phyloP scores from a whole-genome alignment of 805 yeast species.

The Torulaspora delbrueckii region DNA sequence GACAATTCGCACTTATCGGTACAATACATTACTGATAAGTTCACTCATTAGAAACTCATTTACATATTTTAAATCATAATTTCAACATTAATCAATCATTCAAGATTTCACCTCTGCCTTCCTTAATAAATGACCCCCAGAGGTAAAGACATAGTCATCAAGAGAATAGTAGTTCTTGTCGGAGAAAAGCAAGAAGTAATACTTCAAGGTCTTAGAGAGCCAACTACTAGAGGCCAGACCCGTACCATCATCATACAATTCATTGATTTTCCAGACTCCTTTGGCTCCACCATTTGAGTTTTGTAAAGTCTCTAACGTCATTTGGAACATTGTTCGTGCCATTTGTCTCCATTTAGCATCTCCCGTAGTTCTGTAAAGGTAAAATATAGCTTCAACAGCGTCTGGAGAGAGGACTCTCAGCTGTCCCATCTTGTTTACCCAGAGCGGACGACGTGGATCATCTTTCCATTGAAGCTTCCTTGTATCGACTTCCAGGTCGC shows the following conservation, averaged over 20 bases:
- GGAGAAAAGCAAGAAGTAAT: conserved; percentile 47
- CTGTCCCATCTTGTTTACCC: conserved; percentile 34
- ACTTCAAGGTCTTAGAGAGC: conserved; percentile 57
- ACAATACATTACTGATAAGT: conserved; percentile 4
- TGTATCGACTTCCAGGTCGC: conserved; percentile 12
- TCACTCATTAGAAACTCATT: conserved; percentile 4
- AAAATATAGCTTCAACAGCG: conserved; percentile 55
- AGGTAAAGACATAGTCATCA: conserved; percentile 53
- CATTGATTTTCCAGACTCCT: conserved; percentile 39
- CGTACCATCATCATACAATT: conserved; percentile 31
- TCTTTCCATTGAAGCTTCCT: conserved; percentile 17
- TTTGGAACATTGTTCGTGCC: conserved; percentile 48
- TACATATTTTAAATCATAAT: conserved; percentile 10
- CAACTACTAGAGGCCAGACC: conserved; percentile 45
- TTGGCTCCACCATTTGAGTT: conserved; percentile 35
- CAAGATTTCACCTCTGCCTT: not conserved
- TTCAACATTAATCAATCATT: conserved; percentile 11
- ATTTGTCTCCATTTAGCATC: conserved; percentile 51
- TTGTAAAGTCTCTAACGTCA: conserved; percentile 33
- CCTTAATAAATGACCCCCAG: conserved; percentile 58
- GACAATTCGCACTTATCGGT: not conserved
- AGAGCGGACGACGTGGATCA: conserved; percentile 34
- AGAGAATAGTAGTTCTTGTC: conserved; percentile 41
- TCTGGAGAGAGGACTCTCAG: conserved; percentile 53
- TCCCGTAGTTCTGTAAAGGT: conserved; percentile 56